phyloP scores from a whole-genome alignment of 768 basidiomycete species.

The Calocybe gangraenosa region DNA sequence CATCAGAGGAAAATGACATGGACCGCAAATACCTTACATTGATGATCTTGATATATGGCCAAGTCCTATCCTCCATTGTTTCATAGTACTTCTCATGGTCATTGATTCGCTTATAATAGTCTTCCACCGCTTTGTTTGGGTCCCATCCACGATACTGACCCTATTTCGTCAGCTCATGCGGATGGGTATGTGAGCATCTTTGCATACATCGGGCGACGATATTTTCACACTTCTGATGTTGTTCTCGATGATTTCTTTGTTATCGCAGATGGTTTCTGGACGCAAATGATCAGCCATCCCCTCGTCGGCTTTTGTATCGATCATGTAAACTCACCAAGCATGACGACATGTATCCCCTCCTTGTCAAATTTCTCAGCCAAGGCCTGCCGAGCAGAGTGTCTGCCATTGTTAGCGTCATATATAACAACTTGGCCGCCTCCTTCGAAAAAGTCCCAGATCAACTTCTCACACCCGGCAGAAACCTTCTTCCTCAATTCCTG shows the following conservation, averaged over 20 bases:
- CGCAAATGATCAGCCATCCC: background rate
- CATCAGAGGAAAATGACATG: conserved; percentile 3
- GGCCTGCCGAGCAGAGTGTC: conserved; percentile 56
- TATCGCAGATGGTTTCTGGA: conserved; percentile 86
- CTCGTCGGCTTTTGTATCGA: background rate
- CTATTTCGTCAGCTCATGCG: conserved; percentile 1
- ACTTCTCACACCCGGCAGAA: conserved; percentile 79
- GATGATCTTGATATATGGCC: conserved; percentile 92
- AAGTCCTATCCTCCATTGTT: conserved; percentile 84
- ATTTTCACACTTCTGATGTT: conserved; percentile 98
- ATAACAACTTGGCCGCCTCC: conserved; percentile 93
- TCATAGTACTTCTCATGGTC: conserved; percentile 89
- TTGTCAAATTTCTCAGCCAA: conserved; percentile 84
- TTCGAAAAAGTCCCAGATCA: conserved; percentile 86
- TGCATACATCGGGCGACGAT: conserved; percentile 90
- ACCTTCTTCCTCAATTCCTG: conserved; percentile 70
- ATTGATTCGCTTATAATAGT: conserved; percentile 86
- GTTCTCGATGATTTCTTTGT: conserved; percentile 86
- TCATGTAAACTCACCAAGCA: conserved; percentile 61
- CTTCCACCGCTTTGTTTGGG: conserved; percentile 85
- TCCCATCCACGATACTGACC: conserved; percentile 88
- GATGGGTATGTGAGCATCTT: background rate
- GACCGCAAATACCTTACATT: conserved; percentile 54
- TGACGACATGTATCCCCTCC: conserved; percentile 85
- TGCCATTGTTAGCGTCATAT: conserved; percentile 97